Evolutionary conservation across 1,284 basidiomycete genomes (phyloP).

Genomic region (Ustilago esculenta): DNA sequence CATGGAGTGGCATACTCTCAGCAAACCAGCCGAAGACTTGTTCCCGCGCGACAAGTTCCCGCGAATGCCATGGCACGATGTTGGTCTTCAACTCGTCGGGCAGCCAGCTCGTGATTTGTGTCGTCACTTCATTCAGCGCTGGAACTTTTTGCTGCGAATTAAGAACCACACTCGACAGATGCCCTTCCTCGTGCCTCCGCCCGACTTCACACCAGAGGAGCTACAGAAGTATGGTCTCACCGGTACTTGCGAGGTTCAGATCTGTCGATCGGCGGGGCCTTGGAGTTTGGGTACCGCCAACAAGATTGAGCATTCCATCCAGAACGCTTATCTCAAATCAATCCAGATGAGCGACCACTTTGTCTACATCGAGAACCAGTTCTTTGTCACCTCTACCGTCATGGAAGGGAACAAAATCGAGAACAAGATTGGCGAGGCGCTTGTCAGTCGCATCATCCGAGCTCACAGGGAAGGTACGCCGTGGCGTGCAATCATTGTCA

Average conservation of each 20-base stretch:
- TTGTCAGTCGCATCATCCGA: constrained; percentile 88
- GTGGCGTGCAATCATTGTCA: constrained; percentile 93
- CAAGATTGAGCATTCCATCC: constrained; percentile 89
- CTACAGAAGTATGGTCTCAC: constrained; percentile 83
- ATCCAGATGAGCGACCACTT: constrained; percentile 89
- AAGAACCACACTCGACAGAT: constrained; percentile 85
- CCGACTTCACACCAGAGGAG: constrained; percentile 88
- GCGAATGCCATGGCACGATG: constrained; percentile 99
- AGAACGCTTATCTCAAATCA: constrained; percentile 89
- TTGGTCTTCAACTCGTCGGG: constrained; percentile 92
- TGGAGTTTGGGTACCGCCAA: constrained; percentile 94
- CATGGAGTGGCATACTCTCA: constrained; percentile 84
- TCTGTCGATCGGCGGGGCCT: constrained; percentile 91
- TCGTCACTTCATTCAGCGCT: constrained; percentile 93
- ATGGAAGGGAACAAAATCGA: constrained; percentile 87
- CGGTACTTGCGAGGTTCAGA: constrained; percentile 96
- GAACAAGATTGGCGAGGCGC: constrained; percentile 92
- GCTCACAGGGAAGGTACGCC: constrained; percentile 82
- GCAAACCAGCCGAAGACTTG: constrained; percentile 93
- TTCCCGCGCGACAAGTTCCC: constrained; percentile 88
- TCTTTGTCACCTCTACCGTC: constrained; percentile 94
- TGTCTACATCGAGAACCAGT: constrained; percentile 85
- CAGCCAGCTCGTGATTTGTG: constrained; percentile 95
- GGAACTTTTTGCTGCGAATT: constrained; percentile 65
- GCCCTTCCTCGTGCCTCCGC: constrained; percentile 93